These are phyloP conservation scores for Fusarium avenaceum DNA, from an alignment of 2,329 filamentous ascomycete genomes.

Conservation along the genomic window DNA sequence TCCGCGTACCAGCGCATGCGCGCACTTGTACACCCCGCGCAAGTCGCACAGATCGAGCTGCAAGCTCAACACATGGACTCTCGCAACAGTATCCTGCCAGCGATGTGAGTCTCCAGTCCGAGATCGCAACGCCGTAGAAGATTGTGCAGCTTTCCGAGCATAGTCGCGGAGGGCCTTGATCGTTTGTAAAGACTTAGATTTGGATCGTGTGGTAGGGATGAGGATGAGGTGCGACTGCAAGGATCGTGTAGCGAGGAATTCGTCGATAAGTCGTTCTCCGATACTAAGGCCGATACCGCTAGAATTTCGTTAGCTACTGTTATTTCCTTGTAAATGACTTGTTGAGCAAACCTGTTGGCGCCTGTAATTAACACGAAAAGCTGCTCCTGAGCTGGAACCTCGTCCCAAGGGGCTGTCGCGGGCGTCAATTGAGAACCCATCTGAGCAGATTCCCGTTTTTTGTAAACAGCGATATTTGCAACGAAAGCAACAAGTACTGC, in stretches of 20 bases:
- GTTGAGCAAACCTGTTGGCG: conserved; percentile 78
- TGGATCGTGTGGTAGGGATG: conserved; percentile 85
- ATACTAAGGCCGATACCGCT: conserved; percentile 91
- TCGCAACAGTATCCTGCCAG: conserved; percentile 58
- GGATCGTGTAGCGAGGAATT: conserved; percentile 81
- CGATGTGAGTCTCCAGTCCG: conserved; percentile 53
- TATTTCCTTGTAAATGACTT: background rate
- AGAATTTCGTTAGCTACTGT: conserved; percentile 33
- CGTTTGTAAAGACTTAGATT: conserved; percentile 80
- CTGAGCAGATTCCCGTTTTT: background rate
- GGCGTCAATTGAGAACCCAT: conserved; percentile 46
- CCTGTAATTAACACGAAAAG: conserved; percentile 82
- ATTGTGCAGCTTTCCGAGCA: conserved; percentile 59
- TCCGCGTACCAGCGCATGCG: conserved; percentile 61
- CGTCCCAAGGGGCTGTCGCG: conserved; percentile 54
- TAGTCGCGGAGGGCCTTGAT: conserved; percentile 74
- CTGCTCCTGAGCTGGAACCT: conserved; percentile 58
- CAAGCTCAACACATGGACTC: conserved; percentile 71
- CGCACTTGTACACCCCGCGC: conserved; percentile 63
- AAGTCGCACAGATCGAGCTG: conserved; percentile 73
- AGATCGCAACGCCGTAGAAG: conserved; percentile 55
- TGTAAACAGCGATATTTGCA: background rate
- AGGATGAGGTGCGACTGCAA: conserved; percentile 79
- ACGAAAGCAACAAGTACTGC: background rate
- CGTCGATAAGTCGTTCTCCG: conserved; percentile 87